These are phyloP conservation scores for Salvia miltiorrhiza DNA, from an alignment of 257 asterid species.

Conservation along the genomic window DNA sequence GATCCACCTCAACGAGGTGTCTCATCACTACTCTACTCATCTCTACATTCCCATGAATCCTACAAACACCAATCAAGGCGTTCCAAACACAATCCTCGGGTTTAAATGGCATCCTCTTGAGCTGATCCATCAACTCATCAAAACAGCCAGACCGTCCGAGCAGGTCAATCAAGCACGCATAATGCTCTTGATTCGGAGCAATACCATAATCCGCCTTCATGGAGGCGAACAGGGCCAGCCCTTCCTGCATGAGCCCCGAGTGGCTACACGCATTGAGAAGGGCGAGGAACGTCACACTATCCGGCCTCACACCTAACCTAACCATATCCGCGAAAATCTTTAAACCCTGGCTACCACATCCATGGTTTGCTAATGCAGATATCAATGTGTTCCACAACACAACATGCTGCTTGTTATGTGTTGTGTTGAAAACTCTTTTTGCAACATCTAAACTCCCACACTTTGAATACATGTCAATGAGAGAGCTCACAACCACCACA, in stretches of 20 bases:
- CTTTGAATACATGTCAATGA: slow-evolving; percentile 72
- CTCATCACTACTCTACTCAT: slow-evolving; percentile 45
- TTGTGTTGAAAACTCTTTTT: slow-evolving; percentile 38
- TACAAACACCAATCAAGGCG: slow-evolving; percentile 57
- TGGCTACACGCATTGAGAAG: slow-evolving; percentile 65
- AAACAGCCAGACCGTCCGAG: slow-evolving; percentile 54
- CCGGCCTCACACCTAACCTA: slow-evolving; percentile 52
- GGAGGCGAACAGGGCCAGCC: slow-evolving; percentile 43
- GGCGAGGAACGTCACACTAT: slow-evolving; percentile 48
- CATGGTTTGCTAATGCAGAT: slow-evolving; percentile 64
- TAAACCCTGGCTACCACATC: slow-evolving; percentile 52
- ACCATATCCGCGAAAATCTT: slow-evolving; percentile 44
- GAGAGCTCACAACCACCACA: slow-evolving; percentile 51
- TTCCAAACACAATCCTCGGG: slow-evolving; percentile 57
- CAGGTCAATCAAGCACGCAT: slow-evolving; percentile 60
- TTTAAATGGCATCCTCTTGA: slow-evolving; percentile 44
- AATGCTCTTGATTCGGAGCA: slow-evolving; percentile 54
- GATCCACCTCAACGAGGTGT: slow-evolving; percentile 51
- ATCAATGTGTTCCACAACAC: slow-evolving; percentile 68
- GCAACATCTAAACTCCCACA: slow-evolving; percentile 56
- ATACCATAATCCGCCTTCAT: slow-evolving; percentile 40
- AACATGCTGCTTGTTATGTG: slow-evolving; percentile 41
- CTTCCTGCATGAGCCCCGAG: slow-evolving; percentile 56
- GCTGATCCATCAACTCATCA: slow-evolving; percentile 42
- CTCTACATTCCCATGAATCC: slow-evolving; percentile 48